Evolutionary conservation across 129 eudicot species (phyloP), one percentile per base, ranked within the genome.

Genomic region (Saposhnikovia divaricata): DNA sequence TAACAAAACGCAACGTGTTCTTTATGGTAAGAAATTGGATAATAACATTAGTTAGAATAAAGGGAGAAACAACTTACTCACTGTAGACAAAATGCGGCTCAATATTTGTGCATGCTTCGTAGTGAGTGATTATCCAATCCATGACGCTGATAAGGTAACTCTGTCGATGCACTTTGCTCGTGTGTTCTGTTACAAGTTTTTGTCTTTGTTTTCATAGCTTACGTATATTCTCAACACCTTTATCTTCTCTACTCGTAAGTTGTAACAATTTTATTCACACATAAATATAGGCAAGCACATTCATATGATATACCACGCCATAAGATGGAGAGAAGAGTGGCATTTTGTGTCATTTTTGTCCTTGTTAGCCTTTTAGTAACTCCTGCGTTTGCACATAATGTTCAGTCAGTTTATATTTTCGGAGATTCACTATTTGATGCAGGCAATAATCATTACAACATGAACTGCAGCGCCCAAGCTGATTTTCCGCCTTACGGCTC

Each of bases 401-500:
- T 86, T 66, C 82, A 69, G 27, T 72, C 86, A 2, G 74, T 86
- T 61, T 83, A 76, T 44, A 47, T 80, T 6, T 86, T 86, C 28
- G 89, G 89, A 2, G 89, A 86, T 25, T 86, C 89, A 0, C 55
- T 86, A 7, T 83, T 86, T 28, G 89, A 86, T 16, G 89, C 89
- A 0, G 89, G 89, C 3, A 86, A 86, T 53, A 86, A 86, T 72
- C 89, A 82, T 34, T 86, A 50, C 84, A 82, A 79, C 71, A 61
- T 12, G 28, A 82, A 79, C 48, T 86, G 89, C 82, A 71, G 68
- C 9, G 86, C 82, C 8, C 89, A 86, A 80, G 89, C 89, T 37
- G 86, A 86, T 83, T 86, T 82, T 74, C 86, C 86, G 1, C 89
- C 89, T 34, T 83, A 86, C 19, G 89, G 89, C 3, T 86, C 86